Base-by-base conservation (phyloP, 2,329 filamentous ascomycete genomes). In the Phialemonium atrogriseum region DNA sequence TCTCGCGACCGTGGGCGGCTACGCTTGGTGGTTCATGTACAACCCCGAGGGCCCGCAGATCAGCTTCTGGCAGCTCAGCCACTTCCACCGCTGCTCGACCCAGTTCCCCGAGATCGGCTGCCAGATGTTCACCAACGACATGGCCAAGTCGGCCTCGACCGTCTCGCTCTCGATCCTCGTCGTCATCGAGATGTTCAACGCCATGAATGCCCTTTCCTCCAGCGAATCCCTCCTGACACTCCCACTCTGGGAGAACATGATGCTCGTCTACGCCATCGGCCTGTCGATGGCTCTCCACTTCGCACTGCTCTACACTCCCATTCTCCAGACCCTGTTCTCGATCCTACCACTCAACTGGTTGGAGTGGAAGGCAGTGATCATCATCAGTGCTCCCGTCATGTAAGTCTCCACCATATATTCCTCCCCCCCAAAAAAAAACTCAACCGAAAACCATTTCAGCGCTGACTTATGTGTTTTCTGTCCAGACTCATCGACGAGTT, bases 1-100 rank as follows among this genome's bases (percentile, higher is more conserved):
- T 53, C 69, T 86, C 24, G 91, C 91, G 33, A 98, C 91, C 4
- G 93, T 98, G 13, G 87, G 82, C 51, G 91, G 93, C 27, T 98
- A 98, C 54, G 89, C 86, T n/a, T 98, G 91, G 91, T 98, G 87
- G 85, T 98, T 96, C 69, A 88, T 98, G 82, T 94, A 83, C 68
- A 89, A 96, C 64, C 63, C 78, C 7, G 77, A 80, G 44, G 91
- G 91, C 1, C 91, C 91, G 15, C 84, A 94, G 57, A 94, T 98
- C 59, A 78, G 69, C 41, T 94, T 96, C 65, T 82, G 73, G 57
- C 85, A 98, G 55, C 68, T 98, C 44, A 69, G 82, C 15, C 83
- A 93, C 63, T 98, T 96, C 78, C 91, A 98, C 65, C 80, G 80
- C 54, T 98, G 91, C 73, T 81, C 81, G 1, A 51, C 83, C 11